These are phyloP conservation scores for Raffaelea albimanens DNA, from an alignment of 2,329 filamentous ascomycete genomes.

Conservation along the genomic window DNA sequence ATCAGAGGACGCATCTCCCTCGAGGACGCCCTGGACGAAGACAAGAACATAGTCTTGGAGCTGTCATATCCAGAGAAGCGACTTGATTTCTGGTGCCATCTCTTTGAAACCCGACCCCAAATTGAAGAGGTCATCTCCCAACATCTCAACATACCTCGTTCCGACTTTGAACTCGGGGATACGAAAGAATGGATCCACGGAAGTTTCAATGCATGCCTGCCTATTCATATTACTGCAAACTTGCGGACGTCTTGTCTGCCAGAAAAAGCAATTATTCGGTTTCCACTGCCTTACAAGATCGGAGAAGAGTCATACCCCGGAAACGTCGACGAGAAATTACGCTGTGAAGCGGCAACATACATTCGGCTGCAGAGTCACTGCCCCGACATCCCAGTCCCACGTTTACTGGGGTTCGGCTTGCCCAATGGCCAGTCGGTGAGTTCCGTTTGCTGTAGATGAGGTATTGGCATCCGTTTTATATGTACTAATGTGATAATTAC, in stretches of 20 bases:
- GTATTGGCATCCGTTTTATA: too few species aligned
- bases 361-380: constrained; percentile 27
- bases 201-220: constrained; percentile 26
- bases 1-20: background rate
- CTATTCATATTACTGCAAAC: constrained; percentile 12
- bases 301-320: constrained; percentile 23
- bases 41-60: background rate
- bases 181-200: constrained; percentile 21
- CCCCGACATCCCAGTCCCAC: constrained; percentile 24
- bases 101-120: background rate
- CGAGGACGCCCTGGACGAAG: background rate
- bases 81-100: background rate
- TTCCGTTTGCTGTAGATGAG: too few species aligned
- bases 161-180: background rate
- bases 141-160: background rate
- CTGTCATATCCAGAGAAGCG: background rate
- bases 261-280: background rate
- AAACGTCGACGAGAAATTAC: constrained; percentile 28
- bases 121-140: background rate
- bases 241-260: background rate
- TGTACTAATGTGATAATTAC: too few species aligned
- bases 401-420: constrained; percentile 13
- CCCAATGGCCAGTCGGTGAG: background rate
- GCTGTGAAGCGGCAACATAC: constrained; percentile 27
- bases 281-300: constrained; percentile 21